These are phyloP conservation scores for Trichoderma gracile DNA, from an alignment of 2,329 filamentous ascomycete species.

Conservation along the genomic window DNA sequence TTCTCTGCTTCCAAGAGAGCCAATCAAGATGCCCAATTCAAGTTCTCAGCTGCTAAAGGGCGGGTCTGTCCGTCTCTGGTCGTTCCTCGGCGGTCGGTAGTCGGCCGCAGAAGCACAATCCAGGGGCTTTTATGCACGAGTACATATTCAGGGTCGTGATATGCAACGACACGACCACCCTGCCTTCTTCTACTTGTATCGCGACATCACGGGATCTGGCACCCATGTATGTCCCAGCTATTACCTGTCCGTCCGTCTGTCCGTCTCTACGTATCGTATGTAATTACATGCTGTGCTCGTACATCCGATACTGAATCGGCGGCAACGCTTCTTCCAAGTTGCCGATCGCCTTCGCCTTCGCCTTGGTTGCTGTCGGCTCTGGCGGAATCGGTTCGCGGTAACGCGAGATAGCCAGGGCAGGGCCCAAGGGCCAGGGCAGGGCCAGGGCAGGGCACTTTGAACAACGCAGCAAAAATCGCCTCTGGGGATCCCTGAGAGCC, in stretches of 20 bases:
- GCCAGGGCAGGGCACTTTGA: too few species aligned
- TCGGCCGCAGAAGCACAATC: constrained; percentile 2
- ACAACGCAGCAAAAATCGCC: too few species aligned
- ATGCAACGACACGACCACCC: neutral
- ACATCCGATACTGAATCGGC: neutral
- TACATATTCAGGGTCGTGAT: neutral
- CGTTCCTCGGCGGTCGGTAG: constrained; percentile 4
- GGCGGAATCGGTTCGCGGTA: neutral
- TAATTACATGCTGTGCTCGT: neutral
- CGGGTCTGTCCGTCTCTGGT: neutral
- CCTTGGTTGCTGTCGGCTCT: constrained; percentile 2
- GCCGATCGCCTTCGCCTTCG: constrained; percentile 11
- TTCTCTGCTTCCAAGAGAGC: neutral
- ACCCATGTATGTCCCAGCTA: neutral
- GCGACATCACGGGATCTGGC: neutral
- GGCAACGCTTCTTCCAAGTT: neutral
- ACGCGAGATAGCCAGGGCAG: neutral
- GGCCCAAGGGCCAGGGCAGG: neutral
- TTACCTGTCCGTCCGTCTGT: too few species aligned
- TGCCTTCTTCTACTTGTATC: neutral
- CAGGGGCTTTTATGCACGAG: neutral
- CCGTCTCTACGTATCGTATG: neutral
- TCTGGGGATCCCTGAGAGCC: too few species aligned
- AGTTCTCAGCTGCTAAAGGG: neutral
- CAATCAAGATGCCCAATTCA: neutral